Percentiles rank a stretch among this genome's conserved stretches.
Conservation (phyloP, 345 rosid species). For the Pseudoturritis turrita region DNA sequence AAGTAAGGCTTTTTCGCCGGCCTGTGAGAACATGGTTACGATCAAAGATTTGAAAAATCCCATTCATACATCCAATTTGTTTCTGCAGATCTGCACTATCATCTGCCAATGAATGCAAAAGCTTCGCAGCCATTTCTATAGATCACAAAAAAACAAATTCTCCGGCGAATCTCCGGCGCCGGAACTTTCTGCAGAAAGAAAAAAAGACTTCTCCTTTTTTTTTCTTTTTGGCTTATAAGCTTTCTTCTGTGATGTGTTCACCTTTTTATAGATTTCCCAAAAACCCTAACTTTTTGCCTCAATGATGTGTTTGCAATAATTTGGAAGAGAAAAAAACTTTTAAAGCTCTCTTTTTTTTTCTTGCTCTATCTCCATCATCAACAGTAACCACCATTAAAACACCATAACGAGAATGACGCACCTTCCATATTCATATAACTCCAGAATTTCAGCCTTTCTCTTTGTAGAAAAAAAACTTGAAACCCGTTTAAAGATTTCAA, state of each 20-base stretch:
- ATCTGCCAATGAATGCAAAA: constrained; percentile 86
- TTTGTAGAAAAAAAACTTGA: constrained; percentile 25
- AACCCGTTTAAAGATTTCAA: constrained; percentile 22
- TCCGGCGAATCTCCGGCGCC: constrained; percentile 14
- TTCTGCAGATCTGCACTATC: constrained; percentile 90
- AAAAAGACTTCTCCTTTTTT: not conserved
- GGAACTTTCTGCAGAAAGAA: constrained; percentile 2
- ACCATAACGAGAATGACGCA: constrained; percentile 31
- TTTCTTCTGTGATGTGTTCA: constrained; percentile 9
- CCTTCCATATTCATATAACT: constrained; percentile 42
- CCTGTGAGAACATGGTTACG: constrained; percentile 54
- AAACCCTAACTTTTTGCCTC: constrained; percentile 18
- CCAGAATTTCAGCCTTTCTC: constrained; percentile 29
- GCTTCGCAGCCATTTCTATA: constrained; percentile 86
- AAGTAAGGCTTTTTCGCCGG: constrained; percentile 64
- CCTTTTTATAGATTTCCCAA: not conserved
- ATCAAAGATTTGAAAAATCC: constrained; percentile 85
- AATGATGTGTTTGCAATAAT: constrained; percentile 26
- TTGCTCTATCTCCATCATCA: constrained; percentile 23
- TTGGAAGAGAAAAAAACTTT: constrained; percentile 13
- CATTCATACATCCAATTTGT: constrained; percentile 97
- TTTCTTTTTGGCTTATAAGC: constrained; percentile 1
- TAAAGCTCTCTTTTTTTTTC: constrained; percentile 13
- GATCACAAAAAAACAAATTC: constrained; percentile 21
- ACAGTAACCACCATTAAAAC: constrained; percentile 30